Base-by-base conservation (phyloP, 805 yeast species). In the Schwanniomyces vanrijiae region DNA sequence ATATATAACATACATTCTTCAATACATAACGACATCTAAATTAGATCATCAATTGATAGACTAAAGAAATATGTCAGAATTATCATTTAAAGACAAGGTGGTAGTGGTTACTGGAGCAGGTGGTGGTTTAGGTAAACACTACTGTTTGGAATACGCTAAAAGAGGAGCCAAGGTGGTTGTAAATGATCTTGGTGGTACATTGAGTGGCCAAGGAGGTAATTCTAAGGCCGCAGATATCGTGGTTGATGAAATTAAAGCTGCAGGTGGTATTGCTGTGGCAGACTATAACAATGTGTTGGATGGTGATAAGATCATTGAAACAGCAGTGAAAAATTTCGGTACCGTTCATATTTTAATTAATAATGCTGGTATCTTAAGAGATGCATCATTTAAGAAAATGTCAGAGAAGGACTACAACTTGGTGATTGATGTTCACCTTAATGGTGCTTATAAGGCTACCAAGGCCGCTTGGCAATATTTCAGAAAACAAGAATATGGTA, bases 51-150 rank as follows among this genome's bases (percentile, higher is more conserved):
- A 31, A 16, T 31, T 31, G 35, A 31, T 31, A 31, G 3, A 31
- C 20, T 31, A 16, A 31, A 18, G 21, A 22, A 26, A 16, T 33
- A 66, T 67, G 73, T 61, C 68, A 14, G 55, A 61, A 60, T 56
- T 68, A 51, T 65, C 73, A 31, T 89, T 85, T 61, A 86, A 88
- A 59, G 90, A 84, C 58, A 85, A 87, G 65, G 97, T 92, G 38
- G 97, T 92, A 28, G 83, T 92, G 48, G 83, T 92, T 64, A 92
- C 97, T 42, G 99, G 99, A 28, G 94, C 97, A 41, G 99, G 99
- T 54, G 98, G 97, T 56, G 99, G 98, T 16, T 78, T 92, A 39
- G 99, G 99, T 20, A 87, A 79, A 59, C 83, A 83, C 42, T 92
- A 92, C 68, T 96, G 97, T 4, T 71, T 90, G 26, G 90, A 86